phyloP scores from a whole-genome alignment of 208 protist species.

The Leishmania guyanensis region DNA sequence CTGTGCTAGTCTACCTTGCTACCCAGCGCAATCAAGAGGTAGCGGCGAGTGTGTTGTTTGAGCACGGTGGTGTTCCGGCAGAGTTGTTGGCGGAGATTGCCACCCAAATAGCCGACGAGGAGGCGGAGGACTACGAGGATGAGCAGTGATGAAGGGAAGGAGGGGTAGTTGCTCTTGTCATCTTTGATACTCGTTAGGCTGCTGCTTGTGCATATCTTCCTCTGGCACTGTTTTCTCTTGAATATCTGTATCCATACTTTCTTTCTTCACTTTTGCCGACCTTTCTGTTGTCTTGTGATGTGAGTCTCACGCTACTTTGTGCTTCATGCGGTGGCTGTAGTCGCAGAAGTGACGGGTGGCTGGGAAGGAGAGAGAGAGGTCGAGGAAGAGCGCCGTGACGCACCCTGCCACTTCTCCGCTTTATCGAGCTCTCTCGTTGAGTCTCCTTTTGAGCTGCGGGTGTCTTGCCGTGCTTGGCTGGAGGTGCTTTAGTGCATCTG shows the following conservation, averaged over 20 bases:
- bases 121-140: constrained; percentile 31
- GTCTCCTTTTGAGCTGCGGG: neutral
- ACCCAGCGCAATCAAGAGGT: constrained; percentile 73
- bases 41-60: constrained; percentile 80
- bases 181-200: neutral
- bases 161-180: neutral
- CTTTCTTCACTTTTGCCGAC: neutral
- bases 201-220: neutral
- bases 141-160: constrained; percentile 9
- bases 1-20: constrained; percentile 72
- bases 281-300: neutral
- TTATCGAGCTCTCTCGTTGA: neutral
- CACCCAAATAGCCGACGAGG: constrained; percentile 25
- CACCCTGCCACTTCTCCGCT: neutral
- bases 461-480: neutral
- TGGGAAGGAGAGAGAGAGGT: neutral
- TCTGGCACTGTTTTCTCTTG: neutral
- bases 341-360: neutral
- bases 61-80: constrained; percentile 59
- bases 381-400: neutral
- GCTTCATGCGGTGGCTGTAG: neutral
- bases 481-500: neutral
- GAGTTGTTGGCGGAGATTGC: constrained; percentile 48
- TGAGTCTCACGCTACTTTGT: neutral
- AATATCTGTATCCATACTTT: constrained; percentile 1